Percentiles rank a stretch among this genome's conserved stretches.
Conservation (phyloP, 495 filamentous ascomycete species). For the Podospora anserina region DNA sequence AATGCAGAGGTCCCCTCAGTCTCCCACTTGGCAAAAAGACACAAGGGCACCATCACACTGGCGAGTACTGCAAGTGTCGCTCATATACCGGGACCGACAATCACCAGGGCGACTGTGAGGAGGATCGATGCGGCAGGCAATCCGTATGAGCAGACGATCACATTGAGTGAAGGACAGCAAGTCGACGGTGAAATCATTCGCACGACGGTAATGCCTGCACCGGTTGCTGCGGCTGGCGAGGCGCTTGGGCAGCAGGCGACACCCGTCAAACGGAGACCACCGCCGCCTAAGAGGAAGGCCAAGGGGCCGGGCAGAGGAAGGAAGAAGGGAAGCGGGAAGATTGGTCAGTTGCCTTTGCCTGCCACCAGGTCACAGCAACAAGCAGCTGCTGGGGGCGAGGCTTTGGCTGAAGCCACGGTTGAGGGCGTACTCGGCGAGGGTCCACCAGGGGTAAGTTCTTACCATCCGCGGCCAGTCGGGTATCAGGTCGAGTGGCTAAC, state of each 20-base stretch:
- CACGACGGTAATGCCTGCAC: slow-evolving; percentile 48
- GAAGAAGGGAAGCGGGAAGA: slow-evolving; percentile 64
- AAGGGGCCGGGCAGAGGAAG: slow-evolving; percentile 66
- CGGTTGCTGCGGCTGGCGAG: slow-evolving; percentile 29
- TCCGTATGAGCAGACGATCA: slow-evolving; percentile 74
- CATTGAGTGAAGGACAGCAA: slow-evolving; percentile 73
- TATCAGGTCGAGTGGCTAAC: slow-evolving; percentile 35
- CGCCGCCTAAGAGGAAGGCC: slow-evolving; percentile 71
- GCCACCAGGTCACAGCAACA: slow-evolving; percentile 34
- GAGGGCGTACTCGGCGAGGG: slow-evolving; percentile 32
- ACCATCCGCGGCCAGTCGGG: background rate
- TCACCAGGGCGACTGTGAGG: slow-evolving; percentile 74
- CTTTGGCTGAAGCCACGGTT: slow-evolving; percentile 19
- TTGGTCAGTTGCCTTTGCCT: slow-evolving; percentile 33
- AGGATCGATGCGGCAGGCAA: slow-evolving; percentile 74
- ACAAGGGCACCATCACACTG: slow-evolving; percentile 61
- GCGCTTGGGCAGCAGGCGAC: slow-evolving; percentile 28
- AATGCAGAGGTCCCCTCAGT: slow-evolving; percentile 70
- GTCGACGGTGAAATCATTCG: slow-evolving; percentile 76
- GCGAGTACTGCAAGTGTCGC: slow-evolving; percentile 44
- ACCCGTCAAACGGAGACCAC: slow-evolving; percentile 57
- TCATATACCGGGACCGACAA: slow-evolving; percentile 43
- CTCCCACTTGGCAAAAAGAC: slow-evolving; percentile 83
- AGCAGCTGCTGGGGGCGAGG: slow-evolving; percentile 14
- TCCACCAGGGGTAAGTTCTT: slow-evolving; percentile 21